A percentile compares a stretch with the other conserved stretches of the same genome.
Conservation (phyloP, 768 basidiomycete species). For the Saitozyma podzolica region DNA sequence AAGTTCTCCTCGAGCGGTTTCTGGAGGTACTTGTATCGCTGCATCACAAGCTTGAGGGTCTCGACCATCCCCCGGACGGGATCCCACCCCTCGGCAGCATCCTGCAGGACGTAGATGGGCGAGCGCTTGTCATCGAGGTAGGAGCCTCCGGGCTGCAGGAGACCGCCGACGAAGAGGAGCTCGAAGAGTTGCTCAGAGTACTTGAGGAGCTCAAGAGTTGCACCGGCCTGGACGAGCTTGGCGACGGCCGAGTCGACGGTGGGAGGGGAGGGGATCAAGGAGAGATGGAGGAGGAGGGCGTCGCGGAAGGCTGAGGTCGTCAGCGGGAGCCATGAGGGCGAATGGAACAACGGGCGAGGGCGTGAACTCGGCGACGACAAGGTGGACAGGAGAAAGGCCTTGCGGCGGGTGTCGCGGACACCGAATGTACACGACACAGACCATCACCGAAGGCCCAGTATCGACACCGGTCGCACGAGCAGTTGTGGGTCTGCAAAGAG, state of each 20-base stretch:
- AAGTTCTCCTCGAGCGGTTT: slow-evolving; percentile 86
- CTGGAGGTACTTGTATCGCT: slow-evolving; percentile 99
- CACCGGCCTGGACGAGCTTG: slow-evolving; percentile 80
- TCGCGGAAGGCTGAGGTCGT: slow-evolving; percentile 44
- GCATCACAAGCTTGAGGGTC: slow-evolving; percentile 91
- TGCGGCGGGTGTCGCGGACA: no score
- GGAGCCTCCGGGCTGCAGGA: slow-evolving; percentile 91
- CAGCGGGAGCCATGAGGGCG: slow-evolving; percentile 1
- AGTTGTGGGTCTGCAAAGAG: no score
- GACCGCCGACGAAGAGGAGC: slow-evolving; percentile 89
- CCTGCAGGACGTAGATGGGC: slow-evolving; percentile 64
- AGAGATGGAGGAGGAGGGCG: slow-evolving; percentile 48
- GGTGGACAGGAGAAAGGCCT: not conserved
- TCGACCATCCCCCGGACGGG: slow-evolving; percentile 90
- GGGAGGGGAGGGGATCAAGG: slow-evolving; percentile 42
- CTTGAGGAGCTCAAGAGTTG: slow-evolving; percentile 90
- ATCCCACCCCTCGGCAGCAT: slow-evolving; percentile 56
- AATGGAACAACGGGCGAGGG: not conserved
- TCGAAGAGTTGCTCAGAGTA: slow-evolving; percentile 97
- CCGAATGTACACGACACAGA: no score
- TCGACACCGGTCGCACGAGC: no score
- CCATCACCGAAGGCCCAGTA: no score
- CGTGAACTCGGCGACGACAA: not conserved
- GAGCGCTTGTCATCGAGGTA: slow-evolving; percentile 79
- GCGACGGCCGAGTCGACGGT: slow-evolving; percentile 44